Percentiles rank a stretch among this genome's conserved stretches.
Evolutionary conservation across 2,329 filamentous ascomycete species (phyloP).

Genomic region (Ophiostoma ulmi): DNA sequence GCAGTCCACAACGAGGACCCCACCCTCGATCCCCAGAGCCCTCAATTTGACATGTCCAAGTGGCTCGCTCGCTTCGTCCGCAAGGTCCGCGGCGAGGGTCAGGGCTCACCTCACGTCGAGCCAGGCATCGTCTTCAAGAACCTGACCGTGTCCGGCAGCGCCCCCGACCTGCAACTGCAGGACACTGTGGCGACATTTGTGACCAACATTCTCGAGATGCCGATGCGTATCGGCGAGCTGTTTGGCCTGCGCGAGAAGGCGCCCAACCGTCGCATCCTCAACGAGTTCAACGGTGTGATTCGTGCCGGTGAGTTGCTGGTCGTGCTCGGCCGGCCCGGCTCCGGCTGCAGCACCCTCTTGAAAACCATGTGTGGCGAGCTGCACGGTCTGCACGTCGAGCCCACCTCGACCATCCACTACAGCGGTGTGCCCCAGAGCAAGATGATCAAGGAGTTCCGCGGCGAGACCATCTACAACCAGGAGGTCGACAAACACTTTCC

Average conservation of each 20-base stretch:
- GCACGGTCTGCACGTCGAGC: conserved; percentile 51
- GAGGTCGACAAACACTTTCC: conserved; percentile 65
- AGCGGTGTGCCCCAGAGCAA: conserved; percentile 52
- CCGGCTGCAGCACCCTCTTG: conserved; percentile 54
- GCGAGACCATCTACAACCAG: conserved; percentile 68
- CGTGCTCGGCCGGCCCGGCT: conserved; percentile 53
- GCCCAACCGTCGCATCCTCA: conserved; percentile 59
- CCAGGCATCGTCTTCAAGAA: conserved; percentile 62
- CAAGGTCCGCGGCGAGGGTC: conserved; percentile 47
- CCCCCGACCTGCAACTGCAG: conserved; percentile 64
- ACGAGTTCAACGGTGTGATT: conserved; percentile 55
- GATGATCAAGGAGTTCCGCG: conserved; percentile 57
- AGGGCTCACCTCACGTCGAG: conserved; percentile 47
- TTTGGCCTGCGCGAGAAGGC: conserved; percentile 54
- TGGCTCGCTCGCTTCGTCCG: conserved; percentile 58
- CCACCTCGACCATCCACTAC: conserved; percentile 53
- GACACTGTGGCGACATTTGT: conserved; percentile 60
- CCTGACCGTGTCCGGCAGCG: conserved; percentile 63
- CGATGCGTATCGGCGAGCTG: conserved; percentile 42
- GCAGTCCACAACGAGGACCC: background rate
- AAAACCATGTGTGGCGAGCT: conserved; percentile 57
- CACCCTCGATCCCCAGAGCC: background rate
- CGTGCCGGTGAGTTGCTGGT: conserved; percentile 53
- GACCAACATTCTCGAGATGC: conserved; percentile 46
- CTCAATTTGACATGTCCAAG: conserved; percentile 44